Evolutionary conservation across 306 rosid species (phyloP), one percentile per base, ranked within the genome.

Genomic region (Arachis hypogaea): DNA sequence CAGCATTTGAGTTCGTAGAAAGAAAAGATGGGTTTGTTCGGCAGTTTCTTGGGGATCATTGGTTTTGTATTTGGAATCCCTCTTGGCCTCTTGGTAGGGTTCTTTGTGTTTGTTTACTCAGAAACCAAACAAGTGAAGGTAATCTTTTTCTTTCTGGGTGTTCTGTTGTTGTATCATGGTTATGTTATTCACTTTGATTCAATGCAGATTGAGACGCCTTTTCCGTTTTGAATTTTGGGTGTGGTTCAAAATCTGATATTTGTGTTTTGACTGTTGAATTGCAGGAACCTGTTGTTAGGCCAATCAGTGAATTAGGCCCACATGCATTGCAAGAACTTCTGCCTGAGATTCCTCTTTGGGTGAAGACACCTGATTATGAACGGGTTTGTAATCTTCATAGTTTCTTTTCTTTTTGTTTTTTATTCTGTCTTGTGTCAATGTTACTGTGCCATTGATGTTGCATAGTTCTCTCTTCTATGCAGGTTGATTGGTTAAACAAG

Each of bases 401-500:
- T 5, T 52, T 51, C 28, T 22, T 22, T 22, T 22, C 28, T 22
- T 22, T 22, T 22, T 22, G 28, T 66, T 52, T 33, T 1, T 58
- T 57, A 16, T 62, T 7, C 50, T 4, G 6, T 49, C 36, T 66
- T 66, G 50, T 68, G 41, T 50, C 11, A 22, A 22, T 41, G 70
- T 50, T 78, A 11, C 66, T 80, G 61, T 78, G 59, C 63, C 74
- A 42, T 66, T 47, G 64, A 66, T 63, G n/a, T 40, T 81, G 60
- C 65, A 51, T 81, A 69, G 28, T 72, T 78, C 14, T 33, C 38
- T 33, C 38, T 33, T 33, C 38, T 33, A 33, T 72, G 75, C 87
- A 93, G 98, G 88, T 91, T 51, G 98, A 93, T 47, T 93, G 98
- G 98, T 56, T 93, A 74, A 93, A 93, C 82, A 85, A 80, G 58